Base-by-base conservation (phyloP, 495 filamentous ascomycete genomes). In the Physcia stellaris region DNA sequence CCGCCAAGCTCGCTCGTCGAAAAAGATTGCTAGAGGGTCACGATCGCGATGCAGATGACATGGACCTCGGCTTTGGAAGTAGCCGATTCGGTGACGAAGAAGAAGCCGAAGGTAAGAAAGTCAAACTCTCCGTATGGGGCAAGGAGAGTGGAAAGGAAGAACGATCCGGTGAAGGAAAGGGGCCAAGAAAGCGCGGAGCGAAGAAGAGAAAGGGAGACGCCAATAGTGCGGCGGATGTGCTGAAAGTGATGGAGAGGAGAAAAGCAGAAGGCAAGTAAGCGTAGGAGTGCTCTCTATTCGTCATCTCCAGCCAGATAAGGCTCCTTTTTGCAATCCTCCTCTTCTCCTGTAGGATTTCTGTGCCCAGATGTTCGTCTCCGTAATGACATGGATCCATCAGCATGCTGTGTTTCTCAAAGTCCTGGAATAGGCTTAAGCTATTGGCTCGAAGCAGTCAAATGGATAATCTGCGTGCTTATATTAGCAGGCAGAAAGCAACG, bases 31-130 rank as follows among this genome's bases (percentile, higher is more conserved):
- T 94, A 7, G 72, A 83, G 46, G 70, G 76, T 31, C 71, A 77
- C 30, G 80, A 81, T 44, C 71, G 87, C 30, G 90, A 98, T 59
- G 76, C 83, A 9, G 83, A 86, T 30, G 90, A 98, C 59, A 71
- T 98, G 62, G 90, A 98, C 49, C 66, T 94, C 57, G 90, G 86
- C 23, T 96, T 98, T 53, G 90, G 92, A 5, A 79, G 79, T 12
- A 86, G 79, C 46, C 72, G 86, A 17, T 71, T 79, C 41, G 85
- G 79, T 32, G 86, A 93, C 49, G 80, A 78, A 28, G 84, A 80
- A 27, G 86, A 93, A 34, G 86, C 81, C 39, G 68, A 79, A 1
- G 75, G 38, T 24, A 62, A 67, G 39, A 73, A 64, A 43, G 63
- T 85, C 30, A 76, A 82, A 51, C 56, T 90, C 26, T 75, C 72